These are phyloP conservation scores for Lathyrus tuberosus DNA, from an alignment of 306 rosid genomes.

Conservation along the genomic window DNA sequence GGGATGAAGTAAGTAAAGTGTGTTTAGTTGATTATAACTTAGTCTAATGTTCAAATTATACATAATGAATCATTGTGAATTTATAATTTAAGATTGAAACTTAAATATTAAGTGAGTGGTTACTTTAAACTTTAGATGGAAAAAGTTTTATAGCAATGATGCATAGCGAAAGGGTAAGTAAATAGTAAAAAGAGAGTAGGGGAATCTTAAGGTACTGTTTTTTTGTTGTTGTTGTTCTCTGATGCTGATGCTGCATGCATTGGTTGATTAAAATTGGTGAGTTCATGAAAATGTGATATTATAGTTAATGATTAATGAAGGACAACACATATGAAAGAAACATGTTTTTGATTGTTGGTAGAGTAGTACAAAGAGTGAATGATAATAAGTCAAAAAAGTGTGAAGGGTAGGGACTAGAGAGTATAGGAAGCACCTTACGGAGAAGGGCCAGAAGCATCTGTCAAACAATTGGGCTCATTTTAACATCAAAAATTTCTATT, in stretches of 20 bases:
- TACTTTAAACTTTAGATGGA: slow-evolving; percentile 13
- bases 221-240: neutral
- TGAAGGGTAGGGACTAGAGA: slow-evolving; percentile 34
- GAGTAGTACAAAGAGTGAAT: slow-evolving; percentile 3
- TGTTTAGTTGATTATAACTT: neutral
- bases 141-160: neutral
- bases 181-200: neutral
- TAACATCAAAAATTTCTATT: too few relatives aligned
- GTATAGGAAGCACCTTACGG: neutral
- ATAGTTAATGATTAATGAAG: neutral
- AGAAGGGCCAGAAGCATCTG: neutral
- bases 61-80: slow-evolving; percentile 35
- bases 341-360: slow-evolving; percentile 8
- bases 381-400: slow-evolving; percentile 9
- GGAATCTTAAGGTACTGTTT: slow-evolving; percentile 2
- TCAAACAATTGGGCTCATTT: slow-evolving; percentile 11
- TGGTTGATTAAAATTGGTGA: slow-evolving; percentile 26
- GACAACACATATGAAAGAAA: slow-evolving; percentile 27
- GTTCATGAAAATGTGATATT: slow-evolving; percentile 21
- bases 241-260: neutral
- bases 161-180: neutral
- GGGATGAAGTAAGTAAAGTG: slow-evolving; percentile 31
- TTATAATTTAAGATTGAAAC: slow-evolving; percentile 26
- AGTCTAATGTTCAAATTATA: slow-evolving; percentile 26
- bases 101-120: slow-evolving; percentile 6